Evolutionary conservation across 2,329 filamentous ascomycete species (phyloP), one percentile per base, ranked within the genome.

Genomic region (Pseudopithomyces maydicus): DNA sequence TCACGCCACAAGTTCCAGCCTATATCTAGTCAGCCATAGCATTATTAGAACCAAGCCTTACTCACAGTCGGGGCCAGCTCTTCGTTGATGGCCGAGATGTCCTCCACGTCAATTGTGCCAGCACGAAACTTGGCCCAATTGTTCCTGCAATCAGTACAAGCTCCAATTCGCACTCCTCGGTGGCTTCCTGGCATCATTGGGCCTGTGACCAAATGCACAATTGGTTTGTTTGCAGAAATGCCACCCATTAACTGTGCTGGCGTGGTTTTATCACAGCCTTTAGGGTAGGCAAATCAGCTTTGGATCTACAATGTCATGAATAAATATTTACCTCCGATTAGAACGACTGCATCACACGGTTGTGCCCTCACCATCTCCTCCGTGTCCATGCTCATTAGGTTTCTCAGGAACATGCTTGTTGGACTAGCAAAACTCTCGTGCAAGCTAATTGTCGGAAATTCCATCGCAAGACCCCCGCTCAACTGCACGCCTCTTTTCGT

Each of bases 331-430:
- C 86, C 88, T 46, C 88, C 88, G 63, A 91, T 87, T 61, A 89
- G 79, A 14, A 90, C 81, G 10, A 85, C 85, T 0, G 86, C 85
- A 74, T 92, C 89, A 15, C 89, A 80, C 0, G 89, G 89, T 72
- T 91, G 89, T 0, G 88, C 88, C 42, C 79, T 79, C 52, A 91
- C 86, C 89, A 91, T 91, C 77, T 91, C 89, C 71, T 91, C 89
- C 0, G 89, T 91, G 68, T 91, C 89, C 87, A 91, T 90, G 62
- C 86, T 88, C 89, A 92, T 91, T 55, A 91, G 68, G 62, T 91
- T 91, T 32, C 89, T 76, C 46, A 91, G 68, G 54, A 86, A 91
- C 89, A 92, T 91, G 75, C 88, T 90, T 4, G 89, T 91, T 2
- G 89, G 89, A 43, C 82, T 79, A 0, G 88, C 81, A 68, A 92